These are phyloP conservation scores for Metahyphopichia silvanorum DNA, from an alignment of 805 yeast genomes.

Conservation along the genomic window DNA sequence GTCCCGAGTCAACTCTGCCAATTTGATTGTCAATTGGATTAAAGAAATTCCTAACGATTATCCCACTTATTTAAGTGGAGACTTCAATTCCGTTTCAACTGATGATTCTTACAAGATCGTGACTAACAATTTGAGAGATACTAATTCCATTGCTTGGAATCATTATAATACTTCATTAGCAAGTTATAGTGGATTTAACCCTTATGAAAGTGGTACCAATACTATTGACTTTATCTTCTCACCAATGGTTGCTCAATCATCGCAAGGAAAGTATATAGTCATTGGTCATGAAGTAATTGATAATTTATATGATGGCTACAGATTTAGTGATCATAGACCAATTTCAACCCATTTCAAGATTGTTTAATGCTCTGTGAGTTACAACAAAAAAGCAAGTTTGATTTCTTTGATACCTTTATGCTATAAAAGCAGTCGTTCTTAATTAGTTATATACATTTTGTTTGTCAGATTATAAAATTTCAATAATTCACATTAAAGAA, in stretches of 20 bases:
- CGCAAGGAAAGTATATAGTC: slow-evolving; percentile 14
- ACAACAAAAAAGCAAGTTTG: too few relatives aligned
- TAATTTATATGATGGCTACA: slow-evolving; percentile 30
- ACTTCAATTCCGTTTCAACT: slow-evolving; percentile 43
- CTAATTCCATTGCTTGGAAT: slow-evolving; percentile 21
- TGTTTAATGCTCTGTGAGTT: too few relatives aligned
- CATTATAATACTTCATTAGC: slow-evolving; percentile 15
- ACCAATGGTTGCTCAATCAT: slow-evolving; percentile 22
- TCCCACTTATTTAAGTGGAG: slow-evolving; percentile 50
- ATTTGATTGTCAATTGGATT: slow-evolving; percentile 40
- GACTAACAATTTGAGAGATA: slow-evolving; percentile 36
- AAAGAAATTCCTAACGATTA: slow-evolving; percentile 22
- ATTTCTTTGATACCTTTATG: too few relatives aligned
- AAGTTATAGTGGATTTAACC: slow-evolving; percentile 40
- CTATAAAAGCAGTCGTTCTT: too few relatives aligned
- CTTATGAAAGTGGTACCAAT: slow-evolving; percentile 12
- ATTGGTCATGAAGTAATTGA: slow-evolving; percentile 29
- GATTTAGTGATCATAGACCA: slow-evolving; percentile 49
- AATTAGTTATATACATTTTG: too few relatives aligned
- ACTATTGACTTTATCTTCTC: slow-evolving; percentile 39
- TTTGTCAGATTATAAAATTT: too few relatives aligned
- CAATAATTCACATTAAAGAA: too few relatives aligned
- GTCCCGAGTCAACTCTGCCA: slow-evolving; percentile 46
- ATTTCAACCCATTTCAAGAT: slow-evolving; percentile 10
- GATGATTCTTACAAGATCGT: slow-evolving; percentile 26